Evolutionary conservation across 106 monocot species (phyloP).

Genomic region (Dioscorea dumetorum): DNA sequence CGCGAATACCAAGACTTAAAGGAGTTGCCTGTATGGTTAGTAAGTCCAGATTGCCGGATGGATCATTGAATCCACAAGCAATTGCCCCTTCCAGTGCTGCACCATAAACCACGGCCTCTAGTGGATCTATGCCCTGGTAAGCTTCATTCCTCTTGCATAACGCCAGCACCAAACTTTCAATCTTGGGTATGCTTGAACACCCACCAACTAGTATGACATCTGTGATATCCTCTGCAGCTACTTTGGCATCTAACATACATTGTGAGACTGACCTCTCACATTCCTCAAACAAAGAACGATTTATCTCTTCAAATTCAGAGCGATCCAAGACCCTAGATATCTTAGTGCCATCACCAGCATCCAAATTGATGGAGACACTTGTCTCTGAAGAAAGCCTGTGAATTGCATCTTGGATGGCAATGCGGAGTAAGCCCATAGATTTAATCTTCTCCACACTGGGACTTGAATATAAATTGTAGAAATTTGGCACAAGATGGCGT

Average conservation of each 20-base stretch:
- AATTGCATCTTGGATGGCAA: slow-evolving; percentile 47
- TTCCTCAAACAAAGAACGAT: slow-evolving; percentile 32
- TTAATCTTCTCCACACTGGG: slow-evolving; percentile 29
- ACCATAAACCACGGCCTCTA: slow-evolving; percentile 63
- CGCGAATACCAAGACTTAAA: slow-evolving; percentile 60
- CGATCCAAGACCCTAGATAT: slow-evolving; percentile 23
- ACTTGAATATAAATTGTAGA: slow-evolving; percentile 28
- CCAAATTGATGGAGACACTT: slow-evolving; percentile 35
- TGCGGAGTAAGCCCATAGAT: slow-evolving; percentile 35
- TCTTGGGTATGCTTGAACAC: slow-evolving; percentile 54
- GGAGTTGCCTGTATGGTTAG: slow-evolving; percentile 62
- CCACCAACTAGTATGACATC: slow-evolving; percentile 84
- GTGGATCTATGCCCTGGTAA: slow-evolving; percentile 37
- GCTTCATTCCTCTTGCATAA: slow-evolving; percentile 29
- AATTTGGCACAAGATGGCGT: slow-evolving; percentile 39
- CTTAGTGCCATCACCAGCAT: slow-evolving; percentile 31
- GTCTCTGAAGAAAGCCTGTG: slow-evolving; percentile 43
- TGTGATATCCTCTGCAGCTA: slow-evolving; percentile 38
- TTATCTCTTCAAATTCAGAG: slow-evolving; percentile 47
- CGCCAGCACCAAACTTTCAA: slow-evolving; percentile 35
- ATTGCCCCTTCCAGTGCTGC: slow-evolving; percentile 80
- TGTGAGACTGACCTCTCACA: slow-evolving; percentile 43
- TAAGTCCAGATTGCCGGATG: slow-evolving; percentile 35
- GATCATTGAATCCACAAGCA: slow-evolving; percentile 47
- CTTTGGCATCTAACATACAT: slow-evolving; percentile 56